These are phyloP conservation scores for Blastobotrys proliferans DNA, from an alignment of 1,139 yeast genomes.

Conservation along the genomic window DNA sequence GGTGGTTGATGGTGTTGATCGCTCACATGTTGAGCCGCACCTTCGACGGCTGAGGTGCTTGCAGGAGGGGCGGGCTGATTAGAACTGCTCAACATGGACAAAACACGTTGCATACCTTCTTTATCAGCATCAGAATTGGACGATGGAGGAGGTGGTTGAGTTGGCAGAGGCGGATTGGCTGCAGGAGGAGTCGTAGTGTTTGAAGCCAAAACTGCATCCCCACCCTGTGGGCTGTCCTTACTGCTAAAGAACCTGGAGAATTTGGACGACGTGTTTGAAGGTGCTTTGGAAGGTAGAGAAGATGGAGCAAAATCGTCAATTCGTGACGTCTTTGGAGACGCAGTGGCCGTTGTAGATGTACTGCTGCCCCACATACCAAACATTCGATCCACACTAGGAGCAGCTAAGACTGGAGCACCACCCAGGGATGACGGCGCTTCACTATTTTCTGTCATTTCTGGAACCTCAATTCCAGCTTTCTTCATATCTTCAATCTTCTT, in stretches of 20 bases:
- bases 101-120: constrained; percentile 33
- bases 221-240: not conserved
- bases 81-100: constrained; percentile 30
- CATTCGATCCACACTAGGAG: constrained; percentile 25
- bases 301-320: constrained; percentile 3
- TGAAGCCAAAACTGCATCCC: too few relatives aligned
- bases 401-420: not conserved
- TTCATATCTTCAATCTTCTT: constrained; percentile 28
- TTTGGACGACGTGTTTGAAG: constrained; percentile 19
- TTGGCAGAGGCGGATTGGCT: too few relatives aligned
- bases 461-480: constrained; percentile 20
- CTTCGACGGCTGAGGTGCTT: not conserved
- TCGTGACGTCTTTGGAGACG: too few relatives aligned
- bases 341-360: constrained; percentile 10
- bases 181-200: too few relatives aligned
- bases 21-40: not conserved
- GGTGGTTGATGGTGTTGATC: not conserved
- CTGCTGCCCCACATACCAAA: constrained; percentile 31
- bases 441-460: constrained; percentile 4
- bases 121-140: constrained; percentile 31
- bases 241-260: constrained; percentile 28
- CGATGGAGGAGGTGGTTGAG: too few relatives aligned
- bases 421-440: not conserved
- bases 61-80: too few relatives aligned
- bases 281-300: not conserved